phyloP scores from a whole-genome alignment of 1,284 basidiomycete genomes.

The Blastosporella zonata region DNA sequence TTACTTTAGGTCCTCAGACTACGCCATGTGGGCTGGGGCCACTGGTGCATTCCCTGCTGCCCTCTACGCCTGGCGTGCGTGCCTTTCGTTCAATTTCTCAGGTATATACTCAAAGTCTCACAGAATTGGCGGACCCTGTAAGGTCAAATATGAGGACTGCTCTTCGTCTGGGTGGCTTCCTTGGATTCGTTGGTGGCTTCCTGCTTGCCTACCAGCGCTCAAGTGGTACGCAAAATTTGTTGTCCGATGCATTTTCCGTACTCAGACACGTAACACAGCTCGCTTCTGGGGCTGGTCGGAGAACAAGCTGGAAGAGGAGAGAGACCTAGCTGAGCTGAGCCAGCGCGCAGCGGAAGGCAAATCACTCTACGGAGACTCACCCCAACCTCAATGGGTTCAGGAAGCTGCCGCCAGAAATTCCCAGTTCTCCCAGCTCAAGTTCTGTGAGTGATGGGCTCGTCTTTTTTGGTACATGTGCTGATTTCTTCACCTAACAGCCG shows the following conservation, averaged over 20 bases:
- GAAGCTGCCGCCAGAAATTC: conserved; percentile 89
- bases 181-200: conserved; percentile 87
- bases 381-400: conserved; percentile 86
- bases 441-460: conserved; percentile 57
- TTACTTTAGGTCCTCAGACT: conserved; percentile 90
- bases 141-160: conserved; percentile 39
- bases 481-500: conserved; percentile 38
- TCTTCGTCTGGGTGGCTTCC: conserved; percentile 42
- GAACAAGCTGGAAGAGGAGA: conserved; percentile 80
- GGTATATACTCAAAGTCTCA: conserved; percentile 13
- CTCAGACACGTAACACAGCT: conserved; percentile 43
- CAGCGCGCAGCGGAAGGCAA: conserved; percentile 72
- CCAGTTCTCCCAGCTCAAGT: conserved; percentile 88
- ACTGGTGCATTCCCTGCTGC: conserved; percentile 79
- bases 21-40: conserved; percentile 78
- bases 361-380: conserved; percentile 81
- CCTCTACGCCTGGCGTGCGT: conserved; percentile 74
- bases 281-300: conserved; percentile 98
- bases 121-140: conserved; percentile 45
- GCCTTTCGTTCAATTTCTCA: conserved; percentile 43
- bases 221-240: conserved; percentile 56
- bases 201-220: conserved; percentile 91
- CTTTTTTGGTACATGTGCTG: conserved; percentile 8
- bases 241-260: conserved; percentile 1
- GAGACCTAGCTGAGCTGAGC: conserved; percentile 75